Percentiles rank a stretch among this genome's conserved stretches.
These are phyloP conservation scores for Bretziella fagacearum DNA, from an alignment of 2,329 filamentous ascomycete species.

Conservation along the genomic window DNA sequence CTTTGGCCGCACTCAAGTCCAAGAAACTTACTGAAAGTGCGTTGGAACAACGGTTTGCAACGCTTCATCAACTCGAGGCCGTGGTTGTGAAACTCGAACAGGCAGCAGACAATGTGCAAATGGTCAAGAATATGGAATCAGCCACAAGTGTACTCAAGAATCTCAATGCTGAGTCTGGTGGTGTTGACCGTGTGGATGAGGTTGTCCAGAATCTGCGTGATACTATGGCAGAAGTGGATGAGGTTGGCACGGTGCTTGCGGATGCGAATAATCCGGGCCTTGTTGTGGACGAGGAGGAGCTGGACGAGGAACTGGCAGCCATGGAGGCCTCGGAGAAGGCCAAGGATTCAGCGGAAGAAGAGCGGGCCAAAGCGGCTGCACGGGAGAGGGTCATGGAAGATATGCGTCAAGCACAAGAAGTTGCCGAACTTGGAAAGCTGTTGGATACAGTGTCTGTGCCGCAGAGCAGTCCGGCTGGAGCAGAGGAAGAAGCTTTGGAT, in stretches of 20 bases:
- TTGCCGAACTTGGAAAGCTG: slow-evolving; percentile 34
- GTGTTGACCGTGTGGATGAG: slow-evolving; percentile 55
- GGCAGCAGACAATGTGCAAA: slow-evolving; percentile 66
- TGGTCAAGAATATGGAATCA: slow-evolving; percentile 67
- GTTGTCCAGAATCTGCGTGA: slow-evolving; percentile 60
- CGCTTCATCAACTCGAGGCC: slow-evolving; percentile 66
- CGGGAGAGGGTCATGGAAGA: slow-evolving; percentile 22
- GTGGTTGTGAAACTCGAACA: slow-evolving; percentile 71
- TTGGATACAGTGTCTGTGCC: slow-evolving; percentile 22
- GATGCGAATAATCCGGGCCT: slow-evolving; percentile 33
- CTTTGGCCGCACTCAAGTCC: slow-evolving; percentile 60
- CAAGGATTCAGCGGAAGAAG: slow-evolving; percentile 29
- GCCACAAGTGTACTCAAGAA: slow-evolving; percentile 54
- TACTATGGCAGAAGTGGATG: slow-evolving; percentile 67
- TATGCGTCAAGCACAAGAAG: slow-evolving; percentile 26
- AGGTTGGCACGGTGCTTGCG: slow-evolving; percentile 60
- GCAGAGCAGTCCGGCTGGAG: not conserved
- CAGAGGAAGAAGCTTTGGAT: slow-evolving; percentile 20
- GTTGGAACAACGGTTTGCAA: slow-evolving; percentile 52
- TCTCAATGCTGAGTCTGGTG: slow-evolving; percentile 64
- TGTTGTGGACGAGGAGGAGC: slow-evolving; percentile 58
- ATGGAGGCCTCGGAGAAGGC: slow-evolving; percentile 45
- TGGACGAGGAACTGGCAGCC: slow-evolving; percentile 73
- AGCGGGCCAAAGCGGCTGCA: slow-evolving; percentile 26
- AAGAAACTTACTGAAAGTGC: slow-evolving; percentile 69